Evolutionary conservation across 768 basidiomycete species (phyloP).

Genomic region (Candolleomyces eurysporus): DNA sequence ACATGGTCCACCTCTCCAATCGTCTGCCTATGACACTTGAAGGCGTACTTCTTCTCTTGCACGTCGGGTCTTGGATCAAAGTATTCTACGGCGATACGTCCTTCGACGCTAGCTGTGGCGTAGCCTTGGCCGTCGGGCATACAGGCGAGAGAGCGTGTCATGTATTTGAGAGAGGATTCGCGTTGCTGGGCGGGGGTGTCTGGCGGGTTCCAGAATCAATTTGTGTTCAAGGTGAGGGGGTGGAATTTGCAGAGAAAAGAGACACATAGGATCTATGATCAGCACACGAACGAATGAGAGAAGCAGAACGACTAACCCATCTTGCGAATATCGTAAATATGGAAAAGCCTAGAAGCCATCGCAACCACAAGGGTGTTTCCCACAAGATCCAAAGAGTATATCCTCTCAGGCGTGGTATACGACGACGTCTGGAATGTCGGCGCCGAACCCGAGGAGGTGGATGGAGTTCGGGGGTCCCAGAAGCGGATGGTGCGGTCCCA

Average conservation of each 20-base stretch:
- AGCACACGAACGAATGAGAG: not conserved
- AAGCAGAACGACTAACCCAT: slow-evolving; percentile 35
- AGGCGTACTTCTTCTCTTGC: slow-evolving; percentile 90
- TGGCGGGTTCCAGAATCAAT: too few relatives aligned
- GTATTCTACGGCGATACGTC: slow-evolving; percentile 96
- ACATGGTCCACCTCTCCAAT: slow-evolving; percentile 92
- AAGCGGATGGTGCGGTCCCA: slow-evolving; percentile 90
- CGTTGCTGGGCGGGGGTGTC: slow-evolving; percentile 50
- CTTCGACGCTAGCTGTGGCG: slow-evolving; percentile 91
- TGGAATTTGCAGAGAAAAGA: slow-evolving; percentile 39
- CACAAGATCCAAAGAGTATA: slow-evolving; percentile 81
- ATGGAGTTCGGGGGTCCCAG: slow-evolving; percentile 67
- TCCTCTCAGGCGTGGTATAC: slow-evolving; percentile 73
- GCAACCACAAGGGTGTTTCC: slow-evolving; percentile 83
- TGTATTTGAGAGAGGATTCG: slow-evolving; percentile 93
- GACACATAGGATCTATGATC: not conserved
- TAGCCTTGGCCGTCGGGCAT: slow-evolving; percentile 95
- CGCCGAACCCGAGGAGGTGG: slow-evolving; percentile 20
- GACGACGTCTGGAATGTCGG: slow-evolving; percentile 45
- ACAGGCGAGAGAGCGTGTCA: slow-evolving; percentile 88
- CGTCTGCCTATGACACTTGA: slow-evolving; percentile 93
- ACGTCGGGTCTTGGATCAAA: slow-evolving; percentile 77
- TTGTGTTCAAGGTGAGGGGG: too few relatives aligned
- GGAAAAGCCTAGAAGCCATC: slow-evolving; percentile 87
- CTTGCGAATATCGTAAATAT: slow-evolving; percentile 84